Conservation (phyloP, 305 asterid species). For the Ajuga reptans region DNA sequence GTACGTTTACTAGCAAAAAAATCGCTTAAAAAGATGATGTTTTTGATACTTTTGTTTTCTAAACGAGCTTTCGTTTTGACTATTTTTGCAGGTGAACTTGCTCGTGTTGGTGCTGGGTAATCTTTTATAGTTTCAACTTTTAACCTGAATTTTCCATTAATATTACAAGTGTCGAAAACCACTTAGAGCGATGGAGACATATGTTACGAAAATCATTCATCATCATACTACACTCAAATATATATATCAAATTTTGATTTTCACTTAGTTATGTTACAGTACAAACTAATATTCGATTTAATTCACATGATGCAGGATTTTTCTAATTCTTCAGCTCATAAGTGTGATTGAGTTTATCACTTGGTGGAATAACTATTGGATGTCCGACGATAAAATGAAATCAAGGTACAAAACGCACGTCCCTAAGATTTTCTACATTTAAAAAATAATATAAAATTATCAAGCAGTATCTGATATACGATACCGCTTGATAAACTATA, state of each 20-base stretch:
- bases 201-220: neutral
- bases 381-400: slow-evolving; percentile 57
- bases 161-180: neutral
- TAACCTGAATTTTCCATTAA: neutral
- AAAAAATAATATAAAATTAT: no score
- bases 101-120: slow-evolving; percentile 98
- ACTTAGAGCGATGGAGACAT: neutral
- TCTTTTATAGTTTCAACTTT: neutral
- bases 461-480: neutral
- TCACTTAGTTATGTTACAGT: neutral
- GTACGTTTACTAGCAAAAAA: slow-evolving; percentile 27
- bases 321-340: slow-evolving; percentile 72
- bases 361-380: slow-evolving; percentile 92
- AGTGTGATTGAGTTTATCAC: slow-evolving; percentile 84
- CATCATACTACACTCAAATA: neutral
- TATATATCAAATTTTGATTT: neutral
- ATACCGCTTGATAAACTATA: neutral
- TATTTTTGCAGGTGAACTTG: slow-evolving; percentile 62
- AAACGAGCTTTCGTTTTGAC: neutral
- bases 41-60: neutral
- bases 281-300: slow-evolving; percentile 3
- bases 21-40: neutral
- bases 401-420: slow-evolving; percentile 33
- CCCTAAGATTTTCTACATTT: neutral
- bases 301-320: slow-evolving; percentile 43